Evolutionary conservation across 164 flowering plant genomes (phyloP).

Genomic region (Annona squamosa): DNA sequence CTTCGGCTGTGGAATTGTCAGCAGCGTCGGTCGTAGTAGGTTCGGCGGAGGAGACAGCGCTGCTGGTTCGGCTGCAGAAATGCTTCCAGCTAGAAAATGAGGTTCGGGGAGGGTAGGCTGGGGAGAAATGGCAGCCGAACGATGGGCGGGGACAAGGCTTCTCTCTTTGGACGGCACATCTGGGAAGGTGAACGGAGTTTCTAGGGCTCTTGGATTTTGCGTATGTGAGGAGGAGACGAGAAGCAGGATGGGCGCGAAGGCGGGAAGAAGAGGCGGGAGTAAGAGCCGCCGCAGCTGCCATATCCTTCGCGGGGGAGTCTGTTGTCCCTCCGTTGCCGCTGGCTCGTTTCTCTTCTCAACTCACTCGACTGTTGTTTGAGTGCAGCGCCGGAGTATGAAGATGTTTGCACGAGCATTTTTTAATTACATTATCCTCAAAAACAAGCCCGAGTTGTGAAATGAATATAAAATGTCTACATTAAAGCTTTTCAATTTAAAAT

Average conservation of each 20-base stretch:
- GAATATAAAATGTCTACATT: too few species aligned
- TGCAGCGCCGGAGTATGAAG: background rate
- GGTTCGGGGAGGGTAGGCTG: slow-evolving; percentile 1
- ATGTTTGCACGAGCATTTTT: background rate
- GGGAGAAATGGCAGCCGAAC: slow-evolving; percentile 1
- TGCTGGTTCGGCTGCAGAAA: slow-evolving; percentile 30
- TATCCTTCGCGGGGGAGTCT: slow-evolving; percentile 1
- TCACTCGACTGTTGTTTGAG: background rate
- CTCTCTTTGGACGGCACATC: background rate
- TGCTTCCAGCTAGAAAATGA: slow-evolving; percentile 8
- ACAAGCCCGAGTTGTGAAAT: too few species aligned
- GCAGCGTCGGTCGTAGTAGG: slow-evolving; percentile 21
- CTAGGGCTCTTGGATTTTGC: slow-evolving; percentile 9
- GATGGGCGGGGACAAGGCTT: slow-evolving; percentile 13
- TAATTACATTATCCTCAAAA: too few species aligned
- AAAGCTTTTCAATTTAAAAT: too few species aligned
- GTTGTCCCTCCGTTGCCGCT: background rate
- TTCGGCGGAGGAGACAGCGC: slow-evolving; percentile 33
- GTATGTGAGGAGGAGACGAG: slow-evolving; percentile 31
- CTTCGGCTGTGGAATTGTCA: slow-evolving; percentile 12
- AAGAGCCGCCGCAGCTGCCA: slow-evolving; percentile 27
- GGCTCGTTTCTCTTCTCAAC: background rate
- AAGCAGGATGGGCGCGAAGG: slow-evolving; percentile 30
- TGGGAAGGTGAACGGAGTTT: slow-evolving; percentile 7
- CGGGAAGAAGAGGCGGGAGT: slow-evolving; percentile 46